These are phyloP conservation scores for Gamsiella multidivaricata DNA, from an alignment of 192 early-diverging fungal genomes.

Conservation along the genomic window DNA sequence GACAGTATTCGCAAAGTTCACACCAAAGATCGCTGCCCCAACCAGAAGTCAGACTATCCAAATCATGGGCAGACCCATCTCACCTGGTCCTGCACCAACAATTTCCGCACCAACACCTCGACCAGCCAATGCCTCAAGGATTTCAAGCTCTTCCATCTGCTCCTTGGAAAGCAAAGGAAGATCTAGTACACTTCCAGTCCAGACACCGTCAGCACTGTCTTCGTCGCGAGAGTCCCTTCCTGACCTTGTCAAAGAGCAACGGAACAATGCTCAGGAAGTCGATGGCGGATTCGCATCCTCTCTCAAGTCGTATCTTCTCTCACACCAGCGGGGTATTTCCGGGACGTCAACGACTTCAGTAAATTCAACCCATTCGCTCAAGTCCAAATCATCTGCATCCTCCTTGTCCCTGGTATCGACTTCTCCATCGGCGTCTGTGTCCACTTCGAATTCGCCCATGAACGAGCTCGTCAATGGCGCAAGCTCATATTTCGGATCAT, in stretches of 20 bases:
- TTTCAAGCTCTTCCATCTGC: neutral
- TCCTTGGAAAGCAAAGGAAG: constrained; percentile 7
- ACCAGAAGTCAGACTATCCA: constrained; percentile 43
- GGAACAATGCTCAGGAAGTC: constrained; percentile 1
- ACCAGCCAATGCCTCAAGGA: neutral
- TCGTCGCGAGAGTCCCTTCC: neutral
- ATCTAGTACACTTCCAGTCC: neutral
- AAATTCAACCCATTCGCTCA: constrained; percentile 14
- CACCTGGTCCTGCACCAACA: constrained; percentile 10
- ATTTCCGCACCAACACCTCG: neutral
- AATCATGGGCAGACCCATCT: constrained; percentile 42
- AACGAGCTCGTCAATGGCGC: neutral
- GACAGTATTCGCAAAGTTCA: constrained; percentile 61
- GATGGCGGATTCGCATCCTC: neutral
- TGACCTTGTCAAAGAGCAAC: too few relatives aligned
- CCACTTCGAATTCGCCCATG: constrained; percentile 6
- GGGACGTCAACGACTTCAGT: constrained; percentile 1
- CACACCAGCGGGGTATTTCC: constrained; percentile 19
- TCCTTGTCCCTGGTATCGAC: constrained; percentile 14
- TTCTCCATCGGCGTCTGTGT: constrained; percentile 8
- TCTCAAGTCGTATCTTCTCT: neutral
- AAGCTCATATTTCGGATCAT: constrained; percentile 21
- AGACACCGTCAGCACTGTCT: neutral
- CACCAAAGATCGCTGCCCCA: constrained; percentile 40
- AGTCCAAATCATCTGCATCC: constrained; percentile 32